Evolutionary conservation across 495 filamentous ascomycete species (phyloP).

Genomic region (Penicillium robsamsonii): DNA sequence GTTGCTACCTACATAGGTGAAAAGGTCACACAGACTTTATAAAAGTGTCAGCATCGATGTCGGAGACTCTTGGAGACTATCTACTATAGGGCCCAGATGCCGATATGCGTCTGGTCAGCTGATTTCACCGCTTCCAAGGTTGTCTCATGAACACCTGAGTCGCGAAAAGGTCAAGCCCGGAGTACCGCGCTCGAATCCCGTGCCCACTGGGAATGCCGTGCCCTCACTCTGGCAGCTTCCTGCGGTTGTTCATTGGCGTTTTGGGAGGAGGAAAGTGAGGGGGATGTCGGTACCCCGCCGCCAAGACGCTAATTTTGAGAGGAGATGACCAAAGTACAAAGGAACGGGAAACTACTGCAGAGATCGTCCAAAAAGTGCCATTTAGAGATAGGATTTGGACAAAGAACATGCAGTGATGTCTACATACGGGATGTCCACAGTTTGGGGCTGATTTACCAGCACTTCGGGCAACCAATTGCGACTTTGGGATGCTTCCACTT

Average conservation of each 20-base stretch:
- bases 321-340: background rate
- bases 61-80: background rate
- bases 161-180: background rate
- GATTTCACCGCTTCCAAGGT: background rate
- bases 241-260: background rate
- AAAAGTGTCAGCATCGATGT: background rate
- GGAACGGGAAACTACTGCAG: background rate
- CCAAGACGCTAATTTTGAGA: background rate
- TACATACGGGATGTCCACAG: background rate
- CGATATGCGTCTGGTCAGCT: background rate
- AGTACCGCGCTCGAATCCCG: background rate
- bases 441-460: background rate
- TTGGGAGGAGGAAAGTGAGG: background rate
- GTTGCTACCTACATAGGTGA: background rate
- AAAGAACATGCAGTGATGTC: background rate
- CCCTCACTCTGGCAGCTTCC: background rate
- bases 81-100: background rate
- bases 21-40: background rate
- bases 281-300: background rate
- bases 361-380: background rate
- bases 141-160: background rate
- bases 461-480: background rate
- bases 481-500: background rate
- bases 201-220: background rate
- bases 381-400: background rate